These are phyloP conservation scores for Solanum boliviense DNA, from an alignment of 257 asterid genomes.

Conservation along the genomic window DNA sequence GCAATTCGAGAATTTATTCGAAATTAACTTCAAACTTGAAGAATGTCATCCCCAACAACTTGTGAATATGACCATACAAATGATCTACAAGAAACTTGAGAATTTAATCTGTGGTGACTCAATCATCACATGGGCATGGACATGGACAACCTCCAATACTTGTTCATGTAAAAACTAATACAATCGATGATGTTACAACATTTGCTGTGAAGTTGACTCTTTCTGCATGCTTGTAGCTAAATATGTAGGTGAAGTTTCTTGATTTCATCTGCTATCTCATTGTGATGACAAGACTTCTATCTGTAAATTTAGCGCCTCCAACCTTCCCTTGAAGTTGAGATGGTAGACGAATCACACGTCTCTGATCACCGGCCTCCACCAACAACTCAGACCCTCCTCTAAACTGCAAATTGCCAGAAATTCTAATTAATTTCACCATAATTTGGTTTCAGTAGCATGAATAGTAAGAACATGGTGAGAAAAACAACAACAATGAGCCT, in stretches of 20 bases:
- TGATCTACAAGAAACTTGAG: background rate
- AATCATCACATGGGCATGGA: background rate
- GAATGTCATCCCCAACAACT: background rate
- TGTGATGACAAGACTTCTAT: slow-evolving; percentile 64
- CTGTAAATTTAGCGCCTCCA: slow-evolving; percentile 74
- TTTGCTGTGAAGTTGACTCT: background rate
- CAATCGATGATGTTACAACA: background rate
- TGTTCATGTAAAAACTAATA: background rate
- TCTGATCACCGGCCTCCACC: slow-evolving; percentile 95
- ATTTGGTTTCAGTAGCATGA: background rate
- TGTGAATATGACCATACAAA: background rate
- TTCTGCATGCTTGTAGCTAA: background rate
- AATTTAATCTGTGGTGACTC: background rate
- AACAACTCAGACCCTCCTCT: slow-evolving; percentile 86
- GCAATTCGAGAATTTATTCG: background rate
- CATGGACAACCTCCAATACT: background rate
- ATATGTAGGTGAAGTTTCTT: background rate
- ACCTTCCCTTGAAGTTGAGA: slow-evolving; percentile 80
- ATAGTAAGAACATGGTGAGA: background rate
- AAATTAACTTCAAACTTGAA: background rate
- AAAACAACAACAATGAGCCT: background rate
- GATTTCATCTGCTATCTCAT: slow-evolving; percentile 24
- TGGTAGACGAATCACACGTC: slow-evolving; percentile 74
- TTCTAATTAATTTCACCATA: background rate
- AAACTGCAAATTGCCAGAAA: slow-evolving; percentile 42